Conservation (phyloP, 129 eudicot species). For the Deinandra increscens region DNA sequence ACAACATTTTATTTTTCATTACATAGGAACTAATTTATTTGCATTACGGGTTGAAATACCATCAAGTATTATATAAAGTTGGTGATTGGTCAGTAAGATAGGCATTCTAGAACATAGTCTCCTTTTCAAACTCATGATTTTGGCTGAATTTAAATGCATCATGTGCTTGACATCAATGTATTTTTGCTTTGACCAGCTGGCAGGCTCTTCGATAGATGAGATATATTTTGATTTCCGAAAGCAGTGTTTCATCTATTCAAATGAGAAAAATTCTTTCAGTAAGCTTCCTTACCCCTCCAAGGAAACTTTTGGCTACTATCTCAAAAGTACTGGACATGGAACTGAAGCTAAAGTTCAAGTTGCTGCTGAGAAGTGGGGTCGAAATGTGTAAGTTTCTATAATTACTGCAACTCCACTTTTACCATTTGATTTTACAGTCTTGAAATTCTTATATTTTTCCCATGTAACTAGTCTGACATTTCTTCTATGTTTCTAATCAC, state of each 20-base stretch:
- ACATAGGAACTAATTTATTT: neutral
- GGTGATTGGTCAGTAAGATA: neutral
- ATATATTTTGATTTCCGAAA: constrained; percentile 90
- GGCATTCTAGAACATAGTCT: neutral
- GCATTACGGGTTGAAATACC: neutral
- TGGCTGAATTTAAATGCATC: constrained; percentile 17
- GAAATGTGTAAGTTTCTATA: constrained; percentile 69
- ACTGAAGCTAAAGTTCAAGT: constrained; percentile 83
- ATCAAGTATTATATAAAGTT: neutral
- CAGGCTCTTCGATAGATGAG: constrained; percentile 67
- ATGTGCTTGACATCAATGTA: constrained; percentile 16
- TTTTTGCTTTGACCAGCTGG: constrained; percentile 43
- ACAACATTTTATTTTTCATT: neutral
- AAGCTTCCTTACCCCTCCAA: constrained; percentile 96
- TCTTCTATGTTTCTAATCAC: neutral
- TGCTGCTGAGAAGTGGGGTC: constrained; percentile 96
- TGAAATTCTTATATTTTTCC: neutral
- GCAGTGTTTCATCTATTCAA: constrained; percentile 82
- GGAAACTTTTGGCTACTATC: constrained; percentile 83
- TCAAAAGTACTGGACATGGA: constrained; percentile 84
- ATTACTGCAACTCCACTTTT: constrained; percentile 3
- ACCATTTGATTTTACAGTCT: constrained; percentile 5
- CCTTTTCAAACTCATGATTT: neutral
- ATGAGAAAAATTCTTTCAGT: constrained; percentile 67
- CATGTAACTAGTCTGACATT: constrained; percentile 3